Conservation (phyloP, 257 asterid species). For the Leonotis leonurus region DNA sequence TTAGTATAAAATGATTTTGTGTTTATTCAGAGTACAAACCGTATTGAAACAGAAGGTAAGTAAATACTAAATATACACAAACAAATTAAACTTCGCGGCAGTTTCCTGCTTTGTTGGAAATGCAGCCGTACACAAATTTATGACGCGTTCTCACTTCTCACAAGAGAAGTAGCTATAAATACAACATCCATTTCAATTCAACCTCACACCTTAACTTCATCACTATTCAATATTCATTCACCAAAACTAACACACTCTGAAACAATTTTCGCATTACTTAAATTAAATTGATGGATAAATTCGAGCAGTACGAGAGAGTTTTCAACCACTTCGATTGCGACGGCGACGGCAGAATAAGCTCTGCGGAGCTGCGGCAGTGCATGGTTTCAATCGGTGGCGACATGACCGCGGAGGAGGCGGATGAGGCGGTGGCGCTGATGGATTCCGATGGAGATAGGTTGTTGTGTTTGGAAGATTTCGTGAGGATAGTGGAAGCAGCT, state of each 20-base stretch:
- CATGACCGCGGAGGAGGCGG: constrained; percentile 1
- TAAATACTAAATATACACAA: too few species aligned
- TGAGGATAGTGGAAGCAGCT: background rate
- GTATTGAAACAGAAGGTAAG: too few species aligned
- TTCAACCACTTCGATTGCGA: background rate
- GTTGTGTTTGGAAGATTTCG: constrained; percentile 3
- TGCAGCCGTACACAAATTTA: background rate
- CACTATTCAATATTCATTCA: too few species aligned
- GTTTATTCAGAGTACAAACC: too few species aligned
- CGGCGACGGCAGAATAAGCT: background rate
- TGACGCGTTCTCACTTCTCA: background rate
- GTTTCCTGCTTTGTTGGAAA: background rate
- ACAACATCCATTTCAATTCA: too few species aligned
- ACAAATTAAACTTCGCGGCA: background rate
- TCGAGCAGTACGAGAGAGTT: background rate
- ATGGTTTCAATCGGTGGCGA: background rate
- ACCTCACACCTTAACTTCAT: background rate
- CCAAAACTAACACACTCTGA: too few species aligned
- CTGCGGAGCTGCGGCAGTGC: constrained; percentile 7
- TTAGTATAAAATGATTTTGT: too few species aligned
- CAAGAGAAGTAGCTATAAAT: too few species aligned
- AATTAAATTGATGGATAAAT: constrained; percentile 6
- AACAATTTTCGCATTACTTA: too few species aligned
- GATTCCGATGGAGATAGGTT: background rate
- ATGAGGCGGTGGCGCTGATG: constrained; percentile 3